Evolutionary conservation across 2,329 filamentous ascomycete genomes (phyloP).

Genomic region (Aspergillus ruber): DNA sequence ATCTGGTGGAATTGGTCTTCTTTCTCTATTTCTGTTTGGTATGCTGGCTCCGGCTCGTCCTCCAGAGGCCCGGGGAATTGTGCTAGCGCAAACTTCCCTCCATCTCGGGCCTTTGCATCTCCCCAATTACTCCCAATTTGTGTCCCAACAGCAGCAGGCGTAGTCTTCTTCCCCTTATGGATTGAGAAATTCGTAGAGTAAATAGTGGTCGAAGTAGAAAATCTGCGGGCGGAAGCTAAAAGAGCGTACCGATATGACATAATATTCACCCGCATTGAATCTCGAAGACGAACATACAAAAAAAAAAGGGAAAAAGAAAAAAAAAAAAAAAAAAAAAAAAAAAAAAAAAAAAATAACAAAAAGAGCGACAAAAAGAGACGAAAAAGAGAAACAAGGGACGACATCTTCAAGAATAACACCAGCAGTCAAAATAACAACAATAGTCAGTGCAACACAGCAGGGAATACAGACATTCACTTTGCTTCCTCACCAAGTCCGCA

Average conservation of each 20-base stretch:
- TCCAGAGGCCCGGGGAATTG: not conserved
- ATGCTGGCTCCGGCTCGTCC: not conserved
- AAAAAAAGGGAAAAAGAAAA: not conserved
- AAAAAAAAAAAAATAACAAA: not conserved
- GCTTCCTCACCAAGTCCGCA: not conserved
- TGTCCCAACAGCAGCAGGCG: not conserved
- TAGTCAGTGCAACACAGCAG: not conserved
- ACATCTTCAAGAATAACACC: not conserved
- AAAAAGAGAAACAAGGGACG: not conserved
- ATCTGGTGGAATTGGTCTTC: constrained; percentile 18
- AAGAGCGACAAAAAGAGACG: not conserved
- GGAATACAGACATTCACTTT: not conserved
- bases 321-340: not conserved
- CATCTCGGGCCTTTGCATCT: too few species aligned
- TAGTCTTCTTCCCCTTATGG: not conserved
- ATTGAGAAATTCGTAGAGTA: not conserved
- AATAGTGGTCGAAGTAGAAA: not conserved
- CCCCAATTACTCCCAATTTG: too few species aligned
- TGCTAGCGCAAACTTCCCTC: too few species aligned
- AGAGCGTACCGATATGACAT: not conserved
- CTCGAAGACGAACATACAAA: not conserved
- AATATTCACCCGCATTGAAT: not conserved
- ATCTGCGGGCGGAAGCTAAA: not conserved
- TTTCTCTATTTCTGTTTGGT: constrained; percentile 2
- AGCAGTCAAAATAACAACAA: not conserved